Percentiles rank a stretch among this genome's conserved stretches.
Evolutionary conservation across 257 asterid genomes (phyloP).

Genomic region (Salvia rosmarinus): DNA sequence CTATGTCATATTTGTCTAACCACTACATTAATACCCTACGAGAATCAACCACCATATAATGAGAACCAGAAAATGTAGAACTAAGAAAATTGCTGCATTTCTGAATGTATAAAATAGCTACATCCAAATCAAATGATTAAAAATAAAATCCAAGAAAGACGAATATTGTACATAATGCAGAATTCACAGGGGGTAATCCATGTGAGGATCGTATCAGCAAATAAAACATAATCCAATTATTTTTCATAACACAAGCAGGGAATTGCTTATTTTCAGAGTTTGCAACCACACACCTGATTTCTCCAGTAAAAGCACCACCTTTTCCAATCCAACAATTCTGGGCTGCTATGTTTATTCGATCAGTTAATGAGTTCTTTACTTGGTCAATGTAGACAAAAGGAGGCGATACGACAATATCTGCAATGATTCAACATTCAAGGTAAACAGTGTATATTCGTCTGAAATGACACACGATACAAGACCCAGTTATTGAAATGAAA

Average conservation of each 20-base stretch:
- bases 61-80: slow-evolving; percentile 4
- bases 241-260: slow-evolving; percentile 25
- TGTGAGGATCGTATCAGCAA: slow-evolving; percentile 20
- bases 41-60: slow-evolving; percentile 8
- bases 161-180: slow-evolving; percentile 7
- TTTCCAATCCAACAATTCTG: slow-evolving; percentile 98
- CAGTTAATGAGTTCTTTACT: slow-evolving; percentile 73
- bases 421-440: slow-evolving; percentile 35
- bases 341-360: slow-evolving; percentile 78
- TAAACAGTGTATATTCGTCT: neutral
- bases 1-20: neutral
- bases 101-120: neutral
- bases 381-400: slow-evolving; percentile 95
- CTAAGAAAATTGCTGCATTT: slow-evolving; percentile 8
- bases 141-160: neutral
- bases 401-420: slow-evolving; percentile 98
- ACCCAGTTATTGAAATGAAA: too few species aligned
- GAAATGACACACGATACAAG: neutral
- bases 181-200: slow-evolving; percentile 2
- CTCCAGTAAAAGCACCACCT: slow-evolving; percentile 99
- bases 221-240: neutral
- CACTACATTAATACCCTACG: neutral
- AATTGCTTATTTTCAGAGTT: neutral
- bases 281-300: slow-evolving; percentile 68
- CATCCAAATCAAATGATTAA: neutral